Conservation (phyloP, 345 rosid species). For the Tarenaya hassleriana region DNA sequence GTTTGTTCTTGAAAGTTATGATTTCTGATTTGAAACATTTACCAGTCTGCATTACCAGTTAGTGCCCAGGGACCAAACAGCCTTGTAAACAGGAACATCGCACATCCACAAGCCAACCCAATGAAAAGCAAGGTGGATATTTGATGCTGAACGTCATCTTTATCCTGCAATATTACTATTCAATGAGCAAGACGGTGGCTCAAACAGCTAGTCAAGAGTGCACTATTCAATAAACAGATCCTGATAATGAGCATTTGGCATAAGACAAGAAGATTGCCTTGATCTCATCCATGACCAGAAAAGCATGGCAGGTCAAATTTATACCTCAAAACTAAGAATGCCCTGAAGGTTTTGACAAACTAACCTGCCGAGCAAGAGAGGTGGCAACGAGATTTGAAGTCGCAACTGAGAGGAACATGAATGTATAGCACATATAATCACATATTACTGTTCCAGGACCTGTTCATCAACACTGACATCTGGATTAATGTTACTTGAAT, state of each 20-base stretch:
- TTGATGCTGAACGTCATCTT: conserved; percentile 76
- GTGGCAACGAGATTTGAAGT: conserved; percentile 60
- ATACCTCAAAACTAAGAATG: conserved; percentile 5
- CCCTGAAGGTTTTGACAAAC: conserved; percentile 3
- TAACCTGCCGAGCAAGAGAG: conserved; percentile 44
- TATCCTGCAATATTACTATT: conserved; percentile 48
- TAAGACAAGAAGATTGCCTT: no score
- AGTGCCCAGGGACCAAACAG: conserved; percentile 71
- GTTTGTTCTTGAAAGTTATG: no score
- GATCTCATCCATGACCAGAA: conserved; percentile 7
- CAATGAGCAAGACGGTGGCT: conserved; percentile 19
- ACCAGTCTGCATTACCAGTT: conserved; percentile 44
- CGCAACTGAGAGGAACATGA: conserved; percentile 58
- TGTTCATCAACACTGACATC: conserved; percentile 19
- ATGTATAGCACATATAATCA: conserved; percentile 43
- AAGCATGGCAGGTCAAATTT: neutral
- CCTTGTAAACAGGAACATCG: conserved; percentile 63
- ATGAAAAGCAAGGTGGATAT: conserved; percentile 76
- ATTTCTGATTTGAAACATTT: neutral
- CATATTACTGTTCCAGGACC: conserved; percentile 54
- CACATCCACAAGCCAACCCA: conserved; percentile 62
- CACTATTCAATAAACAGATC: no score
- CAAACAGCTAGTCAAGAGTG: no score
- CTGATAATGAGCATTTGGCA: conserved; percentile 9
- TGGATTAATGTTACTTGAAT: conserved; percentile 1